Conservation (phyloP, 371 early-diverging fungal species). For the Mucor mucedo region DNA sequence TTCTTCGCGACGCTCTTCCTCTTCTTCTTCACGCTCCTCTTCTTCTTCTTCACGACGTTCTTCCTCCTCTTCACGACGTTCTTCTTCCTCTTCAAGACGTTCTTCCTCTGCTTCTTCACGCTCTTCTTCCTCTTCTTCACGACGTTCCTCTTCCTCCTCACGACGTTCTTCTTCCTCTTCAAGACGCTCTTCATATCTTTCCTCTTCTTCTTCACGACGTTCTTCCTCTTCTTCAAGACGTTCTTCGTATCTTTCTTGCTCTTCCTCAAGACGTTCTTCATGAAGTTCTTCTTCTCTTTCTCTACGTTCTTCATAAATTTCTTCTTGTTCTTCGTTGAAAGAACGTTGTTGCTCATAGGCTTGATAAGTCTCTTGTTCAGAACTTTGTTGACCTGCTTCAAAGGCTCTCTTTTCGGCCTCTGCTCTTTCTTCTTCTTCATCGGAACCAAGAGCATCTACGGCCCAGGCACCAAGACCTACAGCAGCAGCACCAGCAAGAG, state of each 20-base stretch:
- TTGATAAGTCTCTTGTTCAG: slow-evolving; percentile 3
- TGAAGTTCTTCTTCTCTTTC: slow-evolving; percentile 5
- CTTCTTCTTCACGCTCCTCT: slow-evolving; percentile 2
- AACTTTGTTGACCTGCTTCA: slow-evolving; percentile 2
- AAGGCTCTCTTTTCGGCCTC: slow-evolving; percentile 1
- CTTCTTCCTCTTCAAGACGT: background rate
- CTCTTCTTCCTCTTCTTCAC: slow-evolving; percentile 1
- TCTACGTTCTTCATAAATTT: slow-evolving; percentile 1
- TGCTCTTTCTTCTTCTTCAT: slow-evolving; percentile 31
- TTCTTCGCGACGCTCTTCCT: background rate
- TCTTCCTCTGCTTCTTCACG: background rate
- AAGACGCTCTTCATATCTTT: background rate
- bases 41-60: background rate
- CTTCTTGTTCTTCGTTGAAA: background rate
- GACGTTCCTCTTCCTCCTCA: background rate
- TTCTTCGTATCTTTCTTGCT: background rate
- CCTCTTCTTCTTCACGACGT: background rate
- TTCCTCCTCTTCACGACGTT: background rate
- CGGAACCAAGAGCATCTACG: slow-evolving; percentile 34
- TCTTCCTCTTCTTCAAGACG: slow-evolving; percentile 2
- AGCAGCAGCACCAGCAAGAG: slow-evolving; percentile 47
- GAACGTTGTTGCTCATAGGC: background rate
- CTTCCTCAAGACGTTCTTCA: background rate
- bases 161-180: background rate
- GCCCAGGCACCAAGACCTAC: slow-evolving; percentile 45